phyloP scores from a whole-genome alignment of 805 yeast species.

The Danielozyma ontarioensis region DNA sequence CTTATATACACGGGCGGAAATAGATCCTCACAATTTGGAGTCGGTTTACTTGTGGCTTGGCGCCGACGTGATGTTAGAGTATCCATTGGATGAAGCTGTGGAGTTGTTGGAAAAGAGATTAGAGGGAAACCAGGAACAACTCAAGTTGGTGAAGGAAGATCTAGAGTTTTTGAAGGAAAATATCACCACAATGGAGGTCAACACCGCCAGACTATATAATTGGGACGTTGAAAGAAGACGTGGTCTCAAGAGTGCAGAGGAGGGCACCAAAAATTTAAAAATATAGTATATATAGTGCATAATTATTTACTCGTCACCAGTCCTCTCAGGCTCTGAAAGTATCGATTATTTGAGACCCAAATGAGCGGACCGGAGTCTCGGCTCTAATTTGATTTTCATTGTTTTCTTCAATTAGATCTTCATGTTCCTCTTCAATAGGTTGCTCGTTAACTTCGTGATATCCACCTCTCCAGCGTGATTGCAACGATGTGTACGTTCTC shows the following conservation, averaged over 20 bases:
- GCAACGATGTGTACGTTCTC: background rate
- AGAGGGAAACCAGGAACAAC: conserved; percentile 53
- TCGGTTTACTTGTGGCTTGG: conserved; percentile 92
- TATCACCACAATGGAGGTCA: conserved; percentile 96
- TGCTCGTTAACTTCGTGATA: background rate
- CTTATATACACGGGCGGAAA: conserved; percentile 74
- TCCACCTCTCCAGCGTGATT: background rate
- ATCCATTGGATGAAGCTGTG: conserved; percentile 84
- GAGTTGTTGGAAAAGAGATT: conserved; percentile 61
- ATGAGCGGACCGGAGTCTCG: conserved; percentile 58
- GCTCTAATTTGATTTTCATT: conserved; percentile 30
- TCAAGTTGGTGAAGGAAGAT: conserved; percentile 69
- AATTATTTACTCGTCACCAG: conserved; percentile 26
- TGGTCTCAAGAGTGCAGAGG: conserved; percentile 33
- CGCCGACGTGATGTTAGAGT: conserved; percentile 95
- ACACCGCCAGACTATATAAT: conserved; percentile 86
- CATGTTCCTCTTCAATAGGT: conserved; percentile 21
- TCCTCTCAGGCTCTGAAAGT: conserved; percentile 44
- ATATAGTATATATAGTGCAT: conserved; percentile 22
- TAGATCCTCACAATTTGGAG: conserved; percentile 51
- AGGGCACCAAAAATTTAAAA: conserved; percentile 24
- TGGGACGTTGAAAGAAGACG: conserved; percentile 83
- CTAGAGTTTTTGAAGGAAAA: conserved; percentile 79
- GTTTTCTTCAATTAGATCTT: conserved; percentile 16
- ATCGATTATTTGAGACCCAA: conserved; percentile 57